Base-by-base conservation (phyloP, 2,329 filamentous ascomycete genomes). In the Fusarium sp. region DNA sequence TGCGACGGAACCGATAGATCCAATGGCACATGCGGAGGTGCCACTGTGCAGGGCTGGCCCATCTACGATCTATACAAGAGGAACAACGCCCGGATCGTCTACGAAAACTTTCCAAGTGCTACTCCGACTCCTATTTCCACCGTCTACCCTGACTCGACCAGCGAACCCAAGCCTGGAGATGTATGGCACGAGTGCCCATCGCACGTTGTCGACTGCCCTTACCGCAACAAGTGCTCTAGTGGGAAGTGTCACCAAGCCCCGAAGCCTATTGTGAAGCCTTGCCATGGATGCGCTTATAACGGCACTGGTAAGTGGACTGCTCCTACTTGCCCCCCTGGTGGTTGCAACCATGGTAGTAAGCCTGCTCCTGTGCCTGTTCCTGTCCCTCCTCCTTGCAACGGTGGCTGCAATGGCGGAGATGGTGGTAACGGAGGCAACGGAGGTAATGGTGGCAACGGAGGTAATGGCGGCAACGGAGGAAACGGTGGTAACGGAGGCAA, bases 1-100 rank as follows among this genome's bases (percentile, higher is more conserved):
- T 71, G 68, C 4, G 65, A 72, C 14, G 65, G 60, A 9, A 41
- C 50, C 25, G 68, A 72, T 10, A 72, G 40, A 23, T 58, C 65
- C 13, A 66, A 66, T 13, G 68, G 68, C 25, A 69, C 68, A 5
- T 72, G 68, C 13, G 68, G 68, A 43, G 68, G 68, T 9, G 60
- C 59, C 9, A 63, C 54, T 9, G 48, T 55, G n/a, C 65, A 40
- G 9, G 68, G 68, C 40, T 66, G 65, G 63, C 68, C 65, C 5
- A 57, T 69, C 20, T 72, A 72, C 45, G 68, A 71, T 41, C 54
- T 71, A 4, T 71, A 71, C 50, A 71, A 69, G 61, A 63, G 68
- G n/a, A 63, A 55, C 30, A 63, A 71, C 21, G 68, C 68, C 2
- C 57, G 37, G 7, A 57, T 72, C 34, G 25, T 66, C 28, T 71